These are phyloP conservation scores for Leucocoprinus birnbaumii DNA, from an alignment of 768 basidiomycete genomes.

Conservation along the genomic window DNA sequence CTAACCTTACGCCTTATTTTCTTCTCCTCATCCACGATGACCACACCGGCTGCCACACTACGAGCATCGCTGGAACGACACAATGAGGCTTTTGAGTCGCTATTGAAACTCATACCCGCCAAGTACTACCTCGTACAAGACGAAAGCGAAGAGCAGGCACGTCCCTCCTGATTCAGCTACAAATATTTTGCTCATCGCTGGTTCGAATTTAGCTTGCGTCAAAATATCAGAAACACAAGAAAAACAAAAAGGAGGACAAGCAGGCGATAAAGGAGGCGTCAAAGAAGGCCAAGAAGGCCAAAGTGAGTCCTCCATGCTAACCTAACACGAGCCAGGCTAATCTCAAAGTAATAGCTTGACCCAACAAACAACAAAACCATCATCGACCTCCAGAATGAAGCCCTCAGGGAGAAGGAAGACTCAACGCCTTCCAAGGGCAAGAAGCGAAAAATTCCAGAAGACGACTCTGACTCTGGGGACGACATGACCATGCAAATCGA, in stretches of 20 bases:
- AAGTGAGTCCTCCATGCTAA: slow-evolving; percentile 44
- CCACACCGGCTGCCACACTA: slow-evolving; percentile 46
- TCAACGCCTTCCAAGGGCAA: slow-evolving; percentile 33
- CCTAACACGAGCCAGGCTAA: slow-evolving; percentile 1
- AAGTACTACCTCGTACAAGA: slow-evolving; percentile 82
- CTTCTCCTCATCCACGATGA: slow-evolving; percentile 29
- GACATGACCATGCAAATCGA: slow-evolving; percentile 37
- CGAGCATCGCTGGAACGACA: slow-evolving; percentile 73
- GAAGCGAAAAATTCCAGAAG: slow-evolving; percentile 39
- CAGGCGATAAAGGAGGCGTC: slow-evolving; percentile 87
- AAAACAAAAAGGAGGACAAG: slow-evolving; percentile 78
- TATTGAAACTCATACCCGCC: slow-evolving; percentile 84
- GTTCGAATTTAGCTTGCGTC: slow-evolving; percentile 41
- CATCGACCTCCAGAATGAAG: slow-evolving; percentile 71
- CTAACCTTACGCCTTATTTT: slow-evolving; percentile 8
- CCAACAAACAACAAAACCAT: slow-evolving; percentile 81
- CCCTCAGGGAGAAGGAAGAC: slow-evolving; percentile 20
- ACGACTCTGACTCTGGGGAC: slow-evolving; percentile 23
- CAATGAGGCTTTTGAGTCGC: slow-evolving; percentile 81
- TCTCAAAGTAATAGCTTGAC: slow-evolving; percentile 69
- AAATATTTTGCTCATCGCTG: background rate
- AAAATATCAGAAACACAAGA: slow-evolving; percentile 86
- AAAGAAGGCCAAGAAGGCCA: slow-evolving; percentile 84
- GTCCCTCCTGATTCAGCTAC: slow-evolving; percentile 14
- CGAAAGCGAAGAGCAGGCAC: slow-evolving; percentile 64